Percentiles rank a stretch among this genome's conserved stretches.
phyloP scores from a whole-genome alignment of 306 rosid species.

The Cucurbita moschata region DNA sequence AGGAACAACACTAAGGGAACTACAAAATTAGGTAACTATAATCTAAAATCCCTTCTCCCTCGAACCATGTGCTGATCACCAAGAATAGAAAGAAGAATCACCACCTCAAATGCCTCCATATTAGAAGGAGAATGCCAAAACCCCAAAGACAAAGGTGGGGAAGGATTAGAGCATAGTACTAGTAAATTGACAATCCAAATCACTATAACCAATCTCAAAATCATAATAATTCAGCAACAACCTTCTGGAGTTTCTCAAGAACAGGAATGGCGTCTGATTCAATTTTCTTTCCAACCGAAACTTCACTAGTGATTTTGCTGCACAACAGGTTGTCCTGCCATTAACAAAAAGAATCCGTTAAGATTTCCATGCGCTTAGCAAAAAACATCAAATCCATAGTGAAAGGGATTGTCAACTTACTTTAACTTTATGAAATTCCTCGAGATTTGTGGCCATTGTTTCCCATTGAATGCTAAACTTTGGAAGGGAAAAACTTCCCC shows the following conservation, averaged over 20 bases:
- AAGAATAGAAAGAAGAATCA: too few species aligned
- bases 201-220: background rate
- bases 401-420: conserved; percentile 22
- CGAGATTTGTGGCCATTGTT: conserved; percentile 61
- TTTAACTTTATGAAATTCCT: conserved; percentile 47
- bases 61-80: too few species aligned
- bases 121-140: too few species aligned
- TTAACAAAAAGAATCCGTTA: conserved; percentile 9
- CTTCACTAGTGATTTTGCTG: conserved; percentile 34
- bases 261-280: conserved; percentile 50
- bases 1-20: too few species aligned
- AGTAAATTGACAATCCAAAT: background rate
- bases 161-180: background rate
- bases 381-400: background rate
- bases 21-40: too few species aligned
- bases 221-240: conserved; percentile 8
- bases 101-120: too few species aligned
- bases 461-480: conserved; percentile 47
- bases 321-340: conserved; percentile 52
- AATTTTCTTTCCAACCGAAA: conserved; percentile 35
- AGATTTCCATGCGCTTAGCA: background rate
- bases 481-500: conserved; percentile 24
- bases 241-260: conserved; percentile 59
- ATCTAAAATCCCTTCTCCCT: too few species aligned
- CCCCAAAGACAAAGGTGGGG: too few species aligned